phyloP scores from a whole-genome alignment of 2,329 filamentous ascomycete genomes.

The Penicillium capsulatum region DNA sequence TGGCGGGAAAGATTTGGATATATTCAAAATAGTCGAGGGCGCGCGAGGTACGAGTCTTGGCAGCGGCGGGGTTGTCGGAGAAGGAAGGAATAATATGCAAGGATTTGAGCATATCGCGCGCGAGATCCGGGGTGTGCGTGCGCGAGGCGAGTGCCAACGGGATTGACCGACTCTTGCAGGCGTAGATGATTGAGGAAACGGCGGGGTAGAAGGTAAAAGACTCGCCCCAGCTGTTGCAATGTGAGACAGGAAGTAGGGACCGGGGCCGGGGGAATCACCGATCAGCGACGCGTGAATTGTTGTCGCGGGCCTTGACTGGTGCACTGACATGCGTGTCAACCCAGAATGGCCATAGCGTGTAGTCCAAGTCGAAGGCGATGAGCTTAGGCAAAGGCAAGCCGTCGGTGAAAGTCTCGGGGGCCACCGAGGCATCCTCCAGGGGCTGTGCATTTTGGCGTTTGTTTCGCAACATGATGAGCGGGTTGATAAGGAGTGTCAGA shows the following conservation, averaged over 20 bases:
- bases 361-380: constrained; percentile 93
- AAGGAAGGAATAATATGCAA: constrained; percentile 56
- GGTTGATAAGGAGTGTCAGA: no score
- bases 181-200: constrained; percentile 62
- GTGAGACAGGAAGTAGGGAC: constrained; percentile 1
- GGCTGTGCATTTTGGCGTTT: constrained; percentile 35
- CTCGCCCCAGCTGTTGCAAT: constrained; percentile 54
- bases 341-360: constrained; percentile 99
- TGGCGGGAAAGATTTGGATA: constrained; percentile 64
- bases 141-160: constrained; percentile 72
- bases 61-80: constrained; percentile 36
- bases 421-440: constrained; percentile 35
- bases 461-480: constrained; percentile 18
- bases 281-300: constrained; percentile 44
- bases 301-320: constrained; percentile 63
- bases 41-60: constrained; percentile 46
- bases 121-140: constrained; percentile 74
- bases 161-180: constrained; percentile 53
- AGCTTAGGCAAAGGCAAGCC: constrained; percentile 72
- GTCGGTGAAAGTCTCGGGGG: constrained; percentile 58
- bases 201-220: constrained; percentile 66
- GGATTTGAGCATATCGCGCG: constrained; percentile 71
- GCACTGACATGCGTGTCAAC: constrained; percentile 84
- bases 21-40: constrained; percentile 54
- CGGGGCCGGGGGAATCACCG: constrained; percentile 25